Evolutionary conservation across 129 eudicot genomes (phyloP).

Genomic region (Chrysanthemum lavandulifolium): DNA sequence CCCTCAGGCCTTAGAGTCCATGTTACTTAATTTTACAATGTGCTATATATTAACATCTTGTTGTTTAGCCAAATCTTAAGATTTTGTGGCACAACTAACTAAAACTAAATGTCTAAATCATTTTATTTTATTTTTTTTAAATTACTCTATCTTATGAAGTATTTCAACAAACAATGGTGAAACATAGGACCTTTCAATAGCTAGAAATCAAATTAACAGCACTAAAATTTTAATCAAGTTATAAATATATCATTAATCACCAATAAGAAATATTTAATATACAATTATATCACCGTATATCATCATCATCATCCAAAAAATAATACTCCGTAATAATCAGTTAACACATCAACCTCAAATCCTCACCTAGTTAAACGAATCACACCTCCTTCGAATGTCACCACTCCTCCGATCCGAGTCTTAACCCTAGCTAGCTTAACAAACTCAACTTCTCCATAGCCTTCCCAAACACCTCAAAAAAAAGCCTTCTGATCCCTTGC

Average conservation of each 20-base stretch:
- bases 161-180: too few relatives aligned
- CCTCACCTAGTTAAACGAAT: constrained; percentile 41
- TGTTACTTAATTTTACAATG: too few relatives aligned
- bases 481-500: too few relatives aligned
- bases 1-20: too few relatives aligned
- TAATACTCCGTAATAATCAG: not conserved
- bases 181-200: too few relatives aligned
- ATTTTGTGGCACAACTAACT: too few relatives aligned
- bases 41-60: too few relatives aligned
- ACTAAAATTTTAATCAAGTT: constrained; percentile 43
- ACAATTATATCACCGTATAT: too few relatives aligned
- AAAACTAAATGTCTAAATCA: too few relatives aligned
- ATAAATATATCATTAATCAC: constrained; percentile 56
- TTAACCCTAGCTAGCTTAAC: constrained; percentile 39
- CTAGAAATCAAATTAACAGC: not conserved
- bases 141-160: too few relatives aligned
- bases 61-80: too few relatives aligned
- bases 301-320: constrained; percentile 3
- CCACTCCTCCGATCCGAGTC: constrained; percentile 44
- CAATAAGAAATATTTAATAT: constrained; percentile 1
- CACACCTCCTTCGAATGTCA: constrained; percentile 73
- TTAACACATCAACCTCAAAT: not conserved
- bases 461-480: constrained; percentile 9
- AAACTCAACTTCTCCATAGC: constrained; percentile 74
- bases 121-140: too few relatives aligned